Percentiles rank a stretch among this genome's conserved stretches.
Evolutionary conservation across 768 basidiomycete species (phyloP).

Genomic region (Symmetrospora coprosmae): DNA sequence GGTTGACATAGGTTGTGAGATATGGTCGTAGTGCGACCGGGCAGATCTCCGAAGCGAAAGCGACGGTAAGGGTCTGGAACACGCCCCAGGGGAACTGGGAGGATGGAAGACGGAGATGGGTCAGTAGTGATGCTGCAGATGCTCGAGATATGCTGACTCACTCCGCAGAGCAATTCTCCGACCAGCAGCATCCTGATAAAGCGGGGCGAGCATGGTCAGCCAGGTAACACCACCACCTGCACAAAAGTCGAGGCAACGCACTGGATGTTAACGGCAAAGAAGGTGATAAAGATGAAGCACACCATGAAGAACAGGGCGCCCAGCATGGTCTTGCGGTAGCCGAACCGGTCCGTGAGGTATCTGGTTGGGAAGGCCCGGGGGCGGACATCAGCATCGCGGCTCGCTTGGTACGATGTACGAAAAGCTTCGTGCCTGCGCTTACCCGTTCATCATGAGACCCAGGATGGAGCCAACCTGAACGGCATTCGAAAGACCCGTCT

Average conservation of each 20-base stretch:
- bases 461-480: slow-evolving; percentile 28
- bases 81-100: slow-evolving; percentile 23
- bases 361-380: too few relatives aligned
- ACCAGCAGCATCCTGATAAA: slow-evolving; percentile 28
- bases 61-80: slow-evolving; percentile 25
- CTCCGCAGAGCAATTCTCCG: slow-evolving; percentile 34
- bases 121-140: too few relatives aligned
- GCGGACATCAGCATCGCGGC: too few relatives aligned
- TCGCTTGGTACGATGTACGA: too few relatives aligned
- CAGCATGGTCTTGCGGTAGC: slow-evolving; percentile 36
- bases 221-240: background rate
- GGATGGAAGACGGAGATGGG: too few relatives aligned
- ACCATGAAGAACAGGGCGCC: slow-evolving; percentile 27
- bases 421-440: too few relatives aligned
- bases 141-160: too few relatives aligned
- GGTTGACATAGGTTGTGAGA: slow-evolving; percentile 36
- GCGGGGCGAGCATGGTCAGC: too few relatives aligned
- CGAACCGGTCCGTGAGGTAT: slow-evolving; percentile 36
- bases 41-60: slow-evolving; percentile 35
- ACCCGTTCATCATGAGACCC: slow-evolving; percentile 35
- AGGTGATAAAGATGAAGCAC: slow-evolving; percentile 32
- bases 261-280: slow-evolving; percentile 30
- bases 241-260: slow-evolving; percentile 1
- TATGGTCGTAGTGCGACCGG: slow-evolving; percentile 35
- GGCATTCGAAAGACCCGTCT: slow-evolving; percentile 38